Conservation (phyloP, 257 asterid species). For the Nicotiana attenuata region DNA sequence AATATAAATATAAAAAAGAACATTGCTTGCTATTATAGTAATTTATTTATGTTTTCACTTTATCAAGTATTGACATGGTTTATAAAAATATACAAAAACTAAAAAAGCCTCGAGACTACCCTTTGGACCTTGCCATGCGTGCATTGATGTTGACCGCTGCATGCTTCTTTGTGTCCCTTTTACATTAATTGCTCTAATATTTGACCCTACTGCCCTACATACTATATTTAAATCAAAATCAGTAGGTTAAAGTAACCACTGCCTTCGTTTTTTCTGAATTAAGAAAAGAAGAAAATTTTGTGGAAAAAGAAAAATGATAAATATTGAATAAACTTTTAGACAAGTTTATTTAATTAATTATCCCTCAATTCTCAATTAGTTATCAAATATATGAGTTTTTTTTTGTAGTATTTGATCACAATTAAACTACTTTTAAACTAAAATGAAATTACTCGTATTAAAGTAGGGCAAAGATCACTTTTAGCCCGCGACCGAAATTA, state of each 20-base stretch:
- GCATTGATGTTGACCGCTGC: conserved; percentile 30
- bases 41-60: too few species aligned
- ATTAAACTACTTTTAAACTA: too few species aligned
- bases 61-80: too few species aligned
- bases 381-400: neutral
- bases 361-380: too few species aligned
- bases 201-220: neutral
- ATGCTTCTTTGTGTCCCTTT: neutral
- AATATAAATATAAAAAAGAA: too few species aligned
- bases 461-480: too few species aligned
- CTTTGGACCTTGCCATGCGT: conserved; percentile 15
- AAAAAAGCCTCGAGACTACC: conserved; percentile 24
- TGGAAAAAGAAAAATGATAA: neutral
- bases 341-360: neutral
- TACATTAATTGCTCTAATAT: neutral
- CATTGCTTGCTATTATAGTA: too few species aligned
- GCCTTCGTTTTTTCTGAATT: too few species aligned
- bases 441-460: too few species aligned
- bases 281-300: neutral
- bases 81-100: neutral
- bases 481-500: too few species aligned
- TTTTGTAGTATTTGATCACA: neutral
- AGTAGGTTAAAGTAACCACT: neutral
- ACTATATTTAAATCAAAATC: neutral
- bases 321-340: too few species aligned